These are phyloP conservation scores for Neurospora sp. DNA, from an alignment of 2,329 filamentous ascomycete species.

Conservation along the genomic window DNA sequence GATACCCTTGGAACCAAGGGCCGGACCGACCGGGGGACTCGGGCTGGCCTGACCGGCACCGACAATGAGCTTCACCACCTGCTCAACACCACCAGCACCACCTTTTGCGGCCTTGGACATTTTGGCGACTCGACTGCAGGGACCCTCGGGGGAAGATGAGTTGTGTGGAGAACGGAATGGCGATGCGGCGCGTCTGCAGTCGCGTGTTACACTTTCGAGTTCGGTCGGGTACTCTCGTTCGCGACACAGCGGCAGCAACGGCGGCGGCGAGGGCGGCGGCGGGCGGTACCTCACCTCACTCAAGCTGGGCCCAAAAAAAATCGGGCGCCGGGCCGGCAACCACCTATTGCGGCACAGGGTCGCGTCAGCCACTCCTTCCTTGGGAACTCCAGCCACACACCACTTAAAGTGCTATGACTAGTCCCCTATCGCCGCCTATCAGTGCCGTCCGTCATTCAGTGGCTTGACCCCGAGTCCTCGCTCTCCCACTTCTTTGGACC, in stretches of 20 bases:
- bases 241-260: background rate
- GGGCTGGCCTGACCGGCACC: slow-evolving; percentile 92
- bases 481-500: background rate
- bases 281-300: background rate
- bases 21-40: slow-evolving; percentile 91
- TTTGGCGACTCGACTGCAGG: slow-evolving; percentile 8
- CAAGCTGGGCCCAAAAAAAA: background rate
- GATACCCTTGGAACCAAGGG: slow-evolving; percentile 91
- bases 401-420: background rate
- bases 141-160: background rate
- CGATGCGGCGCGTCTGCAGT: background rate
- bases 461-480: background rate
- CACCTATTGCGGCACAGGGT: background rate
- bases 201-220: background rate
- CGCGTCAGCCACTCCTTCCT: background rate
- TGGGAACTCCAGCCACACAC: background rate
- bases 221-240: background rate
- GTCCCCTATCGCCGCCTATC: background rate
- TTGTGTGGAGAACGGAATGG: background rate
- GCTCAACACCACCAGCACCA: slow-evolving; percentile 40
- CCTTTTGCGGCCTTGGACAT: slow-evolving; percentile 43
- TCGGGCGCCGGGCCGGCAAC: background rate
- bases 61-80: slow-evolving; percentile 94
- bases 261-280: background rate
- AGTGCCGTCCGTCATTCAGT: background rate